Conservation (phyloP, 352 stramenopile species). For the Globisporangium takayamanum region DNA sequence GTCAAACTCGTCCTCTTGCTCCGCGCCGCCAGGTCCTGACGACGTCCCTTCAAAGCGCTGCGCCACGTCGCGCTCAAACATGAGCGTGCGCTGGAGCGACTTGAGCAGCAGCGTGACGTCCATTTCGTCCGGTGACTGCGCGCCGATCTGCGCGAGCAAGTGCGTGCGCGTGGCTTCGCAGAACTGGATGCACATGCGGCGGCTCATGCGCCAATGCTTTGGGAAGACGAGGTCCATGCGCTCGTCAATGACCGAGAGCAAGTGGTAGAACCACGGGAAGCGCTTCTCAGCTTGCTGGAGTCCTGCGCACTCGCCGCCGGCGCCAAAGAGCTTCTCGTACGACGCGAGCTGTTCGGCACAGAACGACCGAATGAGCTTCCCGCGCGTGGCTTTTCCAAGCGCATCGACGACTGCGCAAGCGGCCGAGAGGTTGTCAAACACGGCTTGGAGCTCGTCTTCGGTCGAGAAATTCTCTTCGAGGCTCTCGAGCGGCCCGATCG, state of each 20-base stretch:
- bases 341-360: conserved; percentile 56
- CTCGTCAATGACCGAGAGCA: conserved; percentile 55
- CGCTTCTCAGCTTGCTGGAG: conserved; percentile 62
- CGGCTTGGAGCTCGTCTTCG: conserved; percentile 52
- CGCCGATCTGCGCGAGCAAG: conserved; percentile 60
- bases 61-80: conserved; percentile 74
- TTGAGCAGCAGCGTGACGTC: conserved; percentile 69
- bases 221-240: conserved; percentile 94
- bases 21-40: conserved; percentile 22
- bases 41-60: conserved; percentile 57
- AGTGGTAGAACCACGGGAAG: conserved; percentile 80
- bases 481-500: conserved; percentile 63
- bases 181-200: conserved; percentile 91
- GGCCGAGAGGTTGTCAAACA: conserved; percentile 62
- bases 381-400: conserved; percentile 54
- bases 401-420: conserved; percentile 66
- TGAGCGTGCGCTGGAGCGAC: conserved; percentile 61
- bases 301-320: conserved; percentile 41
- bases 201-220: conserved; percentile 93
- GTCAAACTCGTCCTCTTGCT: conserved; percentile 60
- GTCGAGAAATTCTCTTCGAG: conserved; percentile 70
- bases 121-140: conserved; percentile 62
- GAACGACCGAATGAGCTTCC: conserved; percentile 68
- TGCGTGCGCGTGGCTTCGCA: conserved; percentile 80
- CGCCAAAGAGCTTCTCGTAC: conserved; percentile 63